Conservation (phyloP, 176 grass and related monocot genomes). For the Zea mays region DNA sequence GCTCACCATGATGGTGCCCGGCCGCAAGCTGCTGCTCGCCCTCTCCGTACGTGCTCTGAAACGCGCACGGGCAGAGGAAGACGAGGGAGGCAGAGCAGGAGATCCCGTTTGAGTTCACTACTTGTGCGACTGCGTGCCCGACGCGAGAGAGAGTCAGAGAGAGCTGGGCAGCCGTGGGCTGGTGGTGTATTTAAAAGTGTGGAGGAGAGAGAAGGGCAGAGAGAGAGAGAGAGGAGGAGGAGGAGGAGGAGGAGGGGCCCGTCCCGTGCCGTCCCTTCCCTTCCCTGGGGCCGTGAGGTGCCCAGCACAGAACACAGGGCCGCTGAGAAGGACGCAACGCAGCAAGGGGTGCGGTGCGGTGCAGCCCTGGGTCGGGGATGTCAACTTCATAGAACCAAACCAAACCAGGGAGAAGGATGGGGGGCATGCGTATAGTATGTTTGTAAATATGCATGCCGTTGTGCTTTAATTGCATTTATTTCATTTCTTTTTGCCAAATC, state of each 20-base stretch:
- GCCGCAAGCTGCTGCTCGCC: background rate
- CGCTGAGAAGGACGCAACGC: background rate
- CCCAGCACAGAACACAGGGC: background rate
- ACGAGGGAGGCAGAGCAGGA: background rate
- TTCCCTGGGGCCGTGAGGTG: too few relatives aligned
- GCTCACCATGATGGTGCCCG: background rate
- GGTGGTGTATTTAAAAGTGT: conserved; percentile 46
- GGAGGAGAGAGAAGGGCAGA: background rate
- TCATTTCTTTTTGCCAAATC: background rate
- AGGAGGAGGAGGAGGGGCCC: background rate
- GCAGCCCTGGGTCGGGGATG: background rate
- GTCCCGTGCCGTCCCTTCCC: background rate
- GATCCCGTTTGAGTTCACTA: background rate
- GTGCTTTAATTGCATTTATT: background rate
- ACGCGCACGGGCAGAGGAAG: background rate
- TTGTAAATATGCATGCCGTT: background rate
- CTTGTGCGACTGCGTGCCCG: background rate
- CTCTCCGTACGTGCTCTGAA: background rate
- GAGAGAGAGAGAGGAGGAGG: too few relatives aligned
- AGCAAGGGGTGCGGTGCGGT: background rate
- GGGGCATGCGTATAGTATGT: background rate
- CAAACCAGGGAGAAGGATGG: background rate
- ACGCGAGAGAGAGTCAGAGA: background rate
- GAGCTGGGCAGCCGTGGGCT: background rate
- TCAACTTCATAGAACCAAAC: background rate